A percentile compares a stretch with the other conserved stretches of the same genome.
These are phyloP conservation scores for Diaporthe sp. DNA, from an alignment of 2,329 filamentous ascomycete genomes.

Conservation along the genomic window DNA sequence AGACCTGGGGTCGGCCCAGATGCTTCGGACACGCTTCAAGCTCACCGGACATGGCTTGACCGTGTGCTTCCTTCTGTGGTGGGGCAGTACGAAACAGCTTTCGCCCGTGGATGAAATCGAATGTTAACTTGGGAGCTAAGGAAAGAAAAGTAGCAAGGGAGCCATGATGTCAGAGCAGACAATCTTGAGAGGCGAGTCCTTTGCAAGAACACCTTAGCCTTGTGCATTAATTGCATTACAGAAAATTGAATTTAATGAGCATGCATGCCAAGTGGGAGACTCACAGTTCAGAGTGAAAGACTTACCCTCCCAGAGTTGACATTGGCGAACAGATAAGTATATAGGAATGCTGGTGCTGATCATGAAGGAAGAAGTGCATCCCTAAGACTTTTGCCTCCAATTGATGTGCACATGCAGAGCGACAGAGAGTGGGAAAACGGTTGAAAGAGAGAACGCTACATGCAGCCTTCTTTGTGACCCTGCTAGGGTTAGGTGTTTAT, in stretches of 20 bases:
- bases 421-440: too few relatives aligned
- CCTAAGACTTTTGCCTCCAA: not conserved
- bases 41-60: constrained; percentile 10
- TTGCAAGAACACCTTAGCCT: not conserved
- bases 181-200: too few relatives aligned
- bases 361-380: too few relatives aligned
- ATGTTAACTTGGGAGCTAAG: not conserved
- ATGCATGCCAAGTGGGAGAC: not conserved
- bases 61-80: not conserved
- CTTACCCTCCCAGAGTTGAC: too few relatives aligned
- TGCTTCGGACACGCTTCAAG: not conserved
- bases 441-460: too few relatives aligned
- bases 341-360: too few relatives aligned
- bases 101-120: not conserved
- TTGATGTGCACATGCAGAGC: too few relatives aligned
- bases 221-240: not conserved
- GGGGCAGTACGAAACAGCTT: not conserved
- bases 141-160: not conserved
- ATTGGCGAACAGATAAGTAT: too few relatives aligned
- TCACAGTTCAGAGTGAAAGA: too few relatives aligned
- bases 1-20: not conserved
- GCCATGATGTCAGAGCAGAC: not conserved
- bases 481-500: constrained; percentile 5
- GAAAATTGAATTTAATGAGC: not conserved
- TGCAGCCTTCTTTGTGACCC: too few relatives aligned